These are phyloP conservation scores for Trichoderma orchidacearum DNA, from an alignment of 495 filamentous ascomycete species.

Conservation along the genomic window DNA sequence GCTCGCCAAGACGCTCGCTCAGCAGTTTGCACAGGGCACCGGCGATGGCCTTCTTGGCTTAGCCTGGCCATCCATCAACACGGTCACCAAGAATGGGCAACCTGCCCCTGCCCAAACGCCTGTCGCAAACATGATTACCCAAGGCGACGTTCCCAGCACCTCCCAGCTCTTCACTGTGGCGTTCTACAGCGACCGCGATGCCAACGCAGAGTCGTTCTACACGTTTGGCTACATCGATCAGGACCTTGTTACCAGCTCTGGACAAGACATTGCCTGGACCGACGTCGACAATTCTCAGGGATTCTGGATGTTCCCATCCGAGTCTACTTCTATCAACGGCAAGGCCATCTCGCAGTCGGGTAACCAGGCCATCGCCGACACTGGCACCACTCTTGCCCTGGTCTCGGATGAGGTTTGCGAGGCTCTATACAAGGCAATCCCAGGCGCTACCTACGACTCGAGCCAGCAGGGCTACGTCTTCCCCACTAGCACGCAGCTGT, in stretches of 20 bases:
- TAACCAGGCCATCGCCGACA: constrained; percentile 46
- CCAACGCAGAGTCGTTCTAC: constrained; percentile 22
- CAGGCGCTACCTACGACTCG: constrained; percentile 30
- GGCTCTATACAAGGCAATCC: constrained; percentile 50
- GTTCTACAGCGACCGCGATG: constrained; percentile 43
- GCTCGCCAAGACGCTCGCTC: constrained; percentile 45
- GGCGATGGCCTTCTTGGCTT: constrained; percentile 60
- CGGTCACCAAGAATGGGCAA: constrained; percentile 41
- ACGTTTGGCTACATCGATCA: constrained; percentile 58
- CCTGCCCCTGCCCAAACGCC: constrained; percentile 63
- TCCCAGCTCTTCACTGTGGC: neutral
- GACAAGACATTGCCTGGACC: constrained; percentile 37
- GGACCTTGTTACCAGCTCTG: constrained; percentile 41
- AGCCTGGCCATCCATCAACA: constrained; percentile 58
- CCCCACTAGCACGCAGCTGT: constrained; percentile 33
- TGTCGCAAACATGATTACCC: constrained; percentile 39
- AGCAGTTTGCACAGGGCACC: constrained; percentile 41
- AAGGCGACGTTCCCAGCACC: constrained; percentile 8
- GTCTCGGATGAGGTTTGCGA: constrained; percentile 40
- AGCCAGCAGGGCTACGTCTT: constrained; percentile 52
- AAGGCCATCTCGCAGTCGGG: constrained; percentile 15
- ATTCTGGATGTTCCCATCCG: constrained; percentile 55
- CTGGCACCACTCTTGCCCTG: constrained; percentile 61
- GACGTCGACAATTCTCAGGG: constrained; percentile 44
- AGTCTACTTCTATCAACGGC: constrained; percentile 44